A percentile compares a stretch with the other conserved stretches of the same genome.
These are phyloP conservation scores for Phaeosphaeriaceae sp. DNA, from an alignment of 2,329 filamentous ascomycete genomes.

Conservation along the genomic window DNA sequence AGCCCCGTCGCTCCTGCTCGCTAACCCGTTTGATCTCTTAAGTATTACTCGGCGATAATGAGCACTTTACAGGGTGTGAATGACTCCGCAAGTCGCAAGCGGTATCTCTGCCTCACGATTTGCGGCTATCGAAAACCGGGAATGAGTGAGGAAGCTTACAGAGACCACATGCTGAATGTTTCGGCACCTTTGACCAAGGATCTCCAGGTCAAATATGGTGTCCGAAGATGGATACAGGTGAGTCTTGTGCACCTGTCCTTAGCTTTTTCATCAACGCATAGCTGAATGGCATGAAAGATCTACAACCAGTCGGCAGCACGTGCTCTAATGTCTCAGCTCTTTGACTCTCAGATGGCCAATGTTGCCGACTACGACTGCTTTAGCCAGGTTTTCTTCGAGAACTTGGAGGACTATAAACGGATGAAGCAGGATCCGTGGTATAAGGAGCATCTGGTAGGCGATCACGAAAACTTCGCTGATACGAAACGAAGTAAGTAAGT, in stretches of 20 bases:
- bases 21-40: no score
- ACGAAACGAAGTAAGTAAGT: constrained; percentile 47
- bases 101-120: constrained; percentile 56
- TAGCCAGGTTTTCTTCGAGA: constrained; percentile 56
- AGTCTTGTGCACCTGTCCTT: neutral
- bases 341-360: constrained; percentile 57
- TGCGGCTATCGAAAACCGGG: constrained; percentile 56
- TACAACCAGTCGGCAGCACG: constrained; percentile 50
- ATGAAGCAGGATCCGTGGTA: constrained; percentile 60
- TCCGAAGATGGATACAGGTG: constrained; percentile 54
- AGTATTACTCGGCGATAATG: no score
- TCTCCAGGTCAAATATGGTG: constrained; percentile 59
- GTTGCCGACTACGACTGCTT: constrained; percentile 59
- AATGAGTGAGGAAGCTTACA: constrained; percentile 58
- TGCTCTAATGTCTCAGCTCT: constrained; percentile 46
- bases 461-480: constrained; percentile 60
- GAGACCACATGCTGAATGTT: constrained; percentile 56
- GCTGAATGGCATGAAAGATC: constrained; percentile 29
- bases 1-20: no score
- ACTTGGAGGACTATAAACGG: constrained; percentile 54
- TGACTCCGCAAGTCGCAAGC: neutral
- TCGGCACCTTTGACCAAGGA: constrained; percentile 56
- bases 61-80: no score
- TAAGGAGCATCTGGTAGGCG: constrained; percentile 51
- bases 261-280: neutral